Evolutionary conservation across 169 alveolate species (phyloP), one percentile per base, ranked within the genome.

Genomic region (Cryptosporidium tyzzeri): DNA sequence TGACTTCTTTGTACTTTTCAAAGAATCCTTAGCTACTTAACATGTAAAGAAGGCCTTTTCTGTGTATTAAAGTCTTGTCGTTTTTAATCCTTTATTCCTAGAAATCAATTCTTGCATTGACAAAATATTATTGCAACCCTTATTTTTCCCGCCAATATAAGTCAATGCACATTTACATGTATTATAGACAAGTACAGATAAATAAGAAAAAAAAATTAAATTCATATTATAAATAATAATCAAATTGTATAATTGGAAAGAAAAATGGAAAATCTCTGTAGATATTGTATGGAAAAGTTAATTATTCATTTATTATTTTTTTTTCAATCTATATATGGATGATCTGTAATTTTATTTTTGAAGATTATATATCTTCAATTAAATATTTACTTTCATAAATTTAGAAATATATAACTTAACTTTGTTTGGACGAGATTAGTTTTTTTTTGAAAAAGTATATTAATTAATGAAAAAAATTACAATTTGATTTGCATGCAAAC

Each of bases 101-200:
- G 0, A 8, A 55, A 26, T 55, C 67, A 55, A 55, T 55, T 55
- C 21, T 55, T 48, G 12, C 37, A 3, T 55, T 55, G 67, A 55
- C 67, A 23, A 51, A 51, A 55, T 55, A 55, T 23, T 55, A 8
- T 55, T 55, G 35, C 67, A 55, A 55, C 67, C 18, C 14, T 55
- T 26, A 3, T 4, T 26, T 55, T 73, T 73, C 48, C 71, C 86
- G 86, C 86, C 71, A 31, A 73, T 18, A 31, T n/a, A 14, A 37
- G 35, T 35, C 37, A 12, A 23, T 55, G 70, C 53, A 71, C 29
- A 73, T 70, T 73, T 73, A 73, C 86, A 73, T 73, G 86, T 73
- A 55, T 31, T 62, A 73, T 53, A 73, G 86, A 73, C 86, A 73
- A 55, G 71, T 73, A 73, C 86, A 55, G 86, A 53, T 35, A 50